phyloP scores from a whole-genome alignment of 306 rosid genomes.

The Crotalaria pallida region DNA sequence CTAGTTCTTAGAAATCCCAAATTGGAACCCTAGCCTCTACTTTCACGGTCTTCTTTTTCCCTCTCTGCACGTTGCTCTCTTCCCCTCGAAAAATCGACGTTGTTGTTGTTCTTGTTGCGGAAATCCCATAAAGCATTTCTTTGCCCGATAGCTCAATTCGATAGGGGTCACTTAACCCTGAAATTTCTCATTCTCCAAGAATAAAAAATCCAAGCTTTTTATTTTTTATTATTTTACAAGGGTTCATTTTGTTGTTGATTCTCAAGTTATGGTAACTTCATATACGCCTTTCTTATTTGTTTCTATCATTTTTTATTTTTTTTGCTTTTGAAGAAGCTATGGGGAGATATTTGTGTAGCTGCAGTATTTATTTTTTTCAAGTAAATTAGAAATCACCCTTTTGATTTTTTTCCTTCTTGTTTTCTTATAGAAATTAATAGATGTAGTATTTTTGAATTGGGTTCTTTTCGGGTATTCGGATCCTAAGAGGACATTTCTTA shows the following conservation, averaged over 20 bases:
- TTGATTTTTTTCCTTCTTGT: not conserved
- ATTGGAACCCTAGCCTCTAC: slow-evolving; percentile 23
- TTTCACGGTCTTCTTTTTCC: not conserved
- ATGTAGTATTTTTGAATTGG: not conserved
- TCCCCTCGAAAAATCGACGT: not conserved
- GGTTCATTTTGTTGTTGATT: slow-evolving; percentile 8
- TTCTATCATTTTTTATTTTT: not conserved
- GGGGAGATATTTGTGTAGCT: not conserved
- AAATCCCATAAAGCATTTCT: not conserved
- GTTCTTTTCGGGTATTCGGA: not conserved
- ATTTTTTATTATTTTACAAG: not conserved
- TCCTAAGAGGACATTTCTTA: not conserved
- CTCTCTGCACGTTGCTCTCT: not conserved
- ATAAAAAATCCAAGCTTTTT: not conserved
- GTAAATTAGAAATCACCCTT: too few species aligned
- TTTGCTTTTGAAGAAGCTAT: not conserved
- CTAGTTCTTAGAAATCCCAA: not conserved
- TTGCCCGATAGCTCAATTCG: not conserved
- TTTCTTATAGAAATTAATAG: not conserved
- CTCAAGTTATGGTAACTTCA: slow-evolving; percentile 29
- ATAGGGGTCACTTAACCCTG: not conserved
- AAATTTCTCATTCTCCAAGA: not conserved
- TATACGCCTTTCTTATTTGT: not conserved
- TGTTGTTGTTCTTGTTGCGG: not conserved
- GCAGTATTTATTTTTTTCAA: too few species aligned